Conservation (phyloP, 2,329 filamentous ascomycete species). For the Aspergillus piperis region DNA sequence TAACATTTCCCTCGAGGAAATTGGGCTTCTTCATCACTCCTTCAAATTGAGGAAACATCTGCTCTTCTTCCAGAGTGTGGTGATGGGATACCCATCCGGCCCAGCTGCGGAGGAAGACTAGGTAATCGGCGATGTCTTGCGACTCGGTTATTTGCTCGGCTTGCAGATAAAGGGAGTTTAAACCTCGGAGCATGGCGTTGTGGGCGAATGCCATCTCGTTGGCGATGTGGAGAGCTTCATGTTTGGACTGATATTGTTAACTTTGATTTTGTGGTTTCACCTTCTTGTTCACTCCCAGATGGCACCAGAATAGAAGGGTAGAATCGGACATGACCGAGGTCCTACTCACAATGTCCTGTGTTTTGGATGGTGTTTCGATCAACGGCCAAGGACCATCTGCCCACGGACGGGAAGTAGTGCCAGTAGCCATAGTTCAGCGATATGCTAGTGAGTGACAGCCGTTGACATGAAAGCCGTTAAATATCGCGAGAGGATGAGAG, state of each 20-base stretch:
- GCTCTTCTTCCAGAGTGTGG: slow-evolving; percentile 6
- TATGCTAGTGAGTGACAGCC: no score
- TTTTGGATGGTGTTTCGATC: slow-evolving; percentile 1
- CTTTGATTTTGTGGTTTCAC: no score
- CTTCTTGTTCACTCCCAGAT: no score
- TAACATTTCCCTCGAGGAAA: background rate
- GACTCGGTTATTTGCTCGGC: background rate
- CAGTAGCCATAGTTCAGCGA: no score
- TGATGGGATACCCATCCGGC: slow-evolving; percentile 3
- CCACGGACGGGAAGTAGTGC: background rate
- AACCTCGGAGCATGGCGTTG: slow-evolving; percentile 5
- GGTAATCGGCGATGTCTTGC: slow-evolving; percentile 1
- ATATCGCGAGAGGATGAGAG: no score
- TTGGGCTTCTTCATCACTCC: background rate
- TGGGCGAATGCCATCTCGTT: slow-evolving; percentile 8
- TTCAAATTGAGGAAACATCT: slow-evolving; percentile 6
- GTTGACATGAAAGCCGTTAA: no score
- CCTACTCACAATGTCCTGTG: background rate
- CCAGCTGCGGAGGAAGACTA: slow-evolving; percentile 3
- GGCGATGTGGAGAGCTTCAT: background rate
- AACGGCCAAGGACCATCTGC: slow-evolving; percentile 5
- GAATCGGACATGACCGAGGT: no score
- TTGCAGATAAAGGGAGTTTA: slow-evolving; percentile 7
- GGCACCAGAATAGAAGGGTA: background rate
- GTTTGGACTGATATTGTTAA: background rate